Conservation (phyloP, 176 grass and related monocot species). For the Areca catechu region DNA sequence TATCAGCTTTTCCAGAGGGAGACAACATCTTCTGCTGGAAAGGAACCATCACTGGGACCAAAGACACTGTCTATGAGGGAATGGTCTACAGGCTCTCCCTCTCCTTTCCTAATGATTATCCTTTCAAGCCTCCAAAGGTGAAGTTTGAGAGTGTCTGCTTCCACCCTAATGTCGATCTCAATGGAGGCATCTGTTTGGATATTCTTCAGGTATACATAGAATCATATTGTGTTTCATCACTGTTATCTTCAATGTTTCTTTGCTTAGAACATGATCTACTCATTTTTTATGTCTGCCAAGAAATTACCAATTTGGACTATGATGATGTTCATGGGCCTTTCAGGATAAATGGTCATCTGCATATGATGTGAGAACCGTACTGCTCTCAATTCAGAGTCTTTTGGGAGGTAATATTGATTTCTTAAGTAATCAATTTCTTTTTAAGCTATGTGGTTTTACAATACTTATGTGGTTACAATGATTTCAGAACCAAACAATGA, state of each 20-base stretch:
- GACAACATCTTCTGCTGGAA: constrained; percentile 92
- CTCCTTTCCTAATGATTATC: constrained; percentile 69
- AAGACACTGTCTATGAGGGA: constrained; percentile 60
- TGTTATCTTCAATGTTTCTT: no score
- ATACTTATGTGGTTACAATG: neutral
- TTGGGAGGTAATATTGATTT: constrained; percentile 49
- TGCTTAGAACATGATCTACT: no score
- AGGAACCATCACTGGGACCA: constrained; percentile 76
- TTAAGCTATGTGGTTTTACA: neutral
- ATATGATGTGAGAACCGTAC: constrained; percentile 96
- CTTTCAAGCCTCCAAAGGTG: constrained; percentile 93
- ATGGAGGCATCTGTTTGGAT: constrained; percentile 94
- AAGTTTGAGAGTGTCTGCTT: constrained; percentile 85
- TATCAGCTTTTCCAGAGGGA: constrained; percentile 85
- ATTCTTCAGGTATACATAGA: constrained; percentile 48
- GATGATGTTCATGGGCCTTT: neutral
- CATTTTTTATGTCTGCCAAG: no score
- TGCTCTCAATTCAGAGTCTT: constrained; percentile 90
- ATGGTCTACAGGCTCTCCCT: constrained; percentile 75
- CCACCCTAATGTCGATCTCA: constrained; percentile 89
- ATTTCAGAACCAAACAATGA: constrained; percentile 92
- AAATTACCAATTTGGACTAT: no score
- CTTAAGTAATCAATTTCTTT: no score
- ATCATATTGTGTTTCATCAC: no score
- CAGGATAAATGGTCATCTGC: constrained; percentile 98